Evolutionary conservation across 148 eudicot genomes (phyloP), one percentile per base, ranked within the genome.

Genomic region (Heliosperma pusillum): DNA sequence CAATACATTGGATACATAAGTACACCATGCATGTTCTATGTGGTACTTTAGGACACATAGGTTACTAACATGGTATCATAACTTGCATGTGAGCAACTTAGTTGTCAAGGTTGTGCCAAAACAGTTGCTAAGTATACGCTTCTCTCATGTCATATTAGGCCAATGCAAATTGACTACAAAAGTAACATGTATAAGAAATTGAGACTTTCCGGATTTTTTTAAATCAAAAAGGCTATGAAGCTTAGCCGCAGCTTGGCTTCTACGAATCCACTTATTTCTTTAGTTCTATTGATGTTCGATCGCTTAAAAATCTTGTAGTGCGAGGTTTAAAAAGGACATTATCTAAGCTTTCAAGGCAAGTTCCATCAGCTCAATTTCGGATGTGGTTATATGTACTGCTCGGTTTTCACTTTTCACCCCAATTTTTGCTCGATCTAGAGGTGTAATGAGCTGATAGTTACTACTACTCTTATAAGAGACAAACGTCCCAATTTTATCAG

Each of bases 1-100:
- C 52, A 40, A 67, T n/a, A 22, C 29, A 69, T 44, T 69, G 47
- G 56, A 16, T 66, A 52, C 4, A 55, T 66, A 52, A 68, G 10
- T 53, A 50, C 16, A 76, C 55, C 55, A 24, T 76, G 33, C 74
- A 77, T 77, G 80, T 71, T 66, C 61, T 25, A 71, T 70, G 62
- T 71, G 74, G 47, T n/a, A 2, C 80, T 50, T 77, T 77, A 26
- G 57, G 26, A 59, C 75, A 77, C 80, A 70, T 71, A 74, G 70
- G 63, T 45, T 26, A 74, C 80, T 62, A 50, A 50, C 55, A 50
- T 50, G 55, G 55, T 50, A 76, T 76, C 72, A 76, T 76, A 56
- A 70, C 74, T 25, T 77, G 70, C 80, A 77, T 77, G 80, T 77
- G 78, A 73, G 9, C 42, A 36, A 36, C 42, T 36, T 36, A 16